Percentiles rank a stretch among this genome's conserved stretches.
These are phyloP conservation scores for Yamadazyma atlantica DNA, from an alignment of 1,139 yeast species.

Conservation along the genomic window DNA sequence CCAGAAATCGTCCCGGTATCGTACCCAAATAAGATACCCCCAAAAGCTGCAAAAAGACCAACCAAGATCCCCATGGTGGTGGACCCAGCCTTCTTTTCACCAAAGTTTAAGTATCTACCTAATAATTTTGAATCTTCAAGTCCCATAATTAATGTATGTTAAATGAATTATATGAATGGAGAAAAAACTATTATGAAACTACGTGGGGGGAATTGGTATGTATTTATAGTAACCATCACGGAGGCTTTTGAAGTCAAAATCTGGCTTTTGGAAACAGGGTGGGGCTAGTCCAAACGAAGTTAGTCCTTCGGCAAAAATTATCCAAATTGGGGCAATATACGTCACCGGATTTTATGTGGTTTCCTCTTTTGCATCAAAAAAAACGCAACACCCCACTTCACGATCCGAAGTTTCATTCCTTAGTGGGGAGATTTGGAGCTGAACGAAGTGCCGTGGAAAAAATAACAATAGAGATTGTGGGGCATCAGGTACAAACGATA, in stretches of 20 bases:
- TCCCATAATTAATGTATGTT: conserved; percentile 25
- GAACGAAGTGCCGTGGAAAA: not conserved
- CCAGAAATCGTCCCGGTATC: conserved; percentile 83
- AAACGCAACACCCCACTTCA: not conserved
- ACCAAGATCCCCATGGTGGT: conserved; percentile 46
- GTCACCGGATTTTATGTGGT: not conserved
- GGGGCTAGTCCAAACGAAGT: no score
- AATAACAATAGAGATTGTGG: not conserved
- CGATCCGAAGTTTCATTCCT: not conserved
- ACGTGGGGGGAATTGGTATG: not conserved
- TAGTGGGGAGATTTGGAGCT: not conserved
- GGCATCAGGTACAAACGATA: not conserved
- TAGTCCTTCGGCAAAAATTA: not conserved
- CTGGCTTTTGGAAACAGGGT: no score
- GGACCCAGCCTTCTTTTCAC: conserved; percentile 49
- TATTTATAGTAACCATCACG: not conserved
- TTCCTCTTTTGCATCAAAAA: not conserved
- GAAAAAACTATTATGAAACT: no score
- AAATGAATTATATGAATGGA: no score
- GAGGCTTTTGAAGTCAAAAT: no score
- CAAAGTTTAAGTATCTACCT: conserved; percentile 33
- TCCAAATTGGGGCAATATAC: not conserved
- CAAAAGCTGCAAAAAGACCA: conserved; percentile 57
- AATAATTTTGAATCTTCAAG: conserved; percentile 35
- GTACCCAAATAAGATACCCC: conserved; percentile 72